Evolutionary conservation across 768 basidiomycete species (phyloP), one percentile per base, ranked within the genome.

Genomic region (Mycena capillaripes): DNA sequence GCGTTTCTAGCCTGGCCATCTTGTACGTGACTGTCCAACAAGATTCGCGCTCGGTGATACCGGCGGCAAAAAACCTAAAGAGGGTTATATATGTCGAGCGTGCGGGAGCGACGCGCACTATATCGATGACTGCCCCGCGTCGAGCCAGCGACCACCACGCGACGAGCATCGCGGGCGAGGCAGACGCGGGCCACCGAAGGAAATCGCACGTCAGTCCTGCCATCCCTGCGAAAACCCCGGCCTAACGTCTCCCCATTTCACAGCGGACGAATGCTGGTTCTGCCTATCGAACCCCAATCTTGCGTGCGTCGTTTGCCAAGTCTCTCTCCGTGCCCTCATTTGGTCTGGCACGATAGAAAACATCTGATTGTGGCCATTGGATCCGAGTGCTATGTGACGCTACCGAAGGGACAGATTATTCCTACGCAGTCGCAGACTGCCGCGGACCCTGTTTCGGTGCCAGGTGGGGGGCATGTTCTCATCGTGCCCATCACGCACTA

Each of bases 261-360:
- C 78, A 95, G 95, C 96, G 75, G 94, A 94, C 66, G 95, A 97
- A 80, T 98, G 97, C 82, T 99, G 97, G 97, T 99, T 99, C 84
- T 99, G 98, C 81, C 82, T 99, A 63, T 97, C 96, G 48, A 98
- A 98, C 79, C 97, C 97, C 1, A 92, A 90, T 75, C 86, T 99
- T 44, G 93, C 95, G 92, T 95, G 78, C 73, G 93, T 87, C 27
- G 40, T 66, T 19, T 36, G 14, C 10, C 16, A 32, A 32, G n/a
- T 44, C 32, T 36, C 27, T 52, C 4, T 44, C 6, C 9, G 19
- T 40, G 38, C 23, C 48, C 27, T 60, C 30, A 66, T 42, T 64
- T 46, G 60, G 23, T 27, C 36, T 46, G 63, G 36, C n/a, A 23
- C n/a, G 21, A 3, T 59, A 61, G 36, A 52, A 99, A 99, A 84